A percentile compares a stretch with the other conserved stretches of the same genome.
Evolutionary conservation across 176 grass and related monocot genomes (phyloP).

Genomic region (Paspalum vaginatum): DNA sequence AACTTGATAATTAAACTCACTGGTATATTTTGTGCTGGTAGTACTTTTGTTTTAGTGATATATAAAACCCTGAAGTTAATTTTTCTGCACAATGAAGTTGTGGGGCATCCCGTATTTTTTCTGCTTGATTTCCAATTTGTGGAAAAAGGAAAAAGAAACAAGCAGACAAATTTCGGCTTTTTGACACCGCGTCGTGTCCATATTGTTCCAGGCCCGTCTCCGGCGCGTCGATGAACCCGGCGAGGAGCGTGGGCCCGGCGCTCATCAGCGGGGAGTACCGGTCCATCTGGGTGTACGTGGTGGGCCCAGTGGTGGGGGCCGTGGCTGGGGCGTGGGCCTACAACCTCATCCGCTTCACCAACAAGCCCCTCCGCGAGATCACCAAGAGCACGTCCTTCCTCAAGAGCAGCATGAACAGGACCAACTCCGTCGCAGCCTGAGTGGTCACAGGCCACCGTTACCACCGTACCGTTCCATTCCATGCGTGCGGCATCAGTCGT

Average conservation of each 20-base stretch:
- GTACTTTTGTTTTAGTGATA: too few relatives aligned
- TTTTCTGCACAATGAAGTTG: too few relatives aligned
- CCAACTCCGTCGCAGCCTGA: slow-evolving; percentile 32
- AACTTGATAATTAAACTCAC: too few relatives aligned
- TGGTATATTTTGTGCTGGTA: too few relatives aligned
- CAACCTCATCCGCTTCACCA: slow-evolving; percentile 99
- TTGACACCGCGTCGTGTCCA: too few relatives aligned
- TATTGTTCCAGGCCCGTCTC: slow-evolving; percentile 56
- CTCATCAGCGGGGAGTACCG: slow-evolving; percentile 57
- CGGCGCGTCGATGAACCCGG: slow-evolving; percentile 93
- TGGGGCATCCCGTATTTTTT: too few relatives aligned
- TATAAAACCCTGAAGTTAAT: too few relatives aligned
- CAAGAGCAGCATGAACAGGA: slow-evolving; percentile 72
- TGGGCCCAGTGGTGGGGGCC: slow-evolving; percentile 61
- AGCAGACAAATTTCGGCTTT: background rate
- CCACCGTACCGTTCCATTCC: too few relatives aligned
- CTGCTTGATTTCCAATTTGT: too few relatives aligned
- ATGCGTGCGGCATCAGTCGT: too few relatives aligned
- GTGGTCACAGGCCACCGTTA: too few relatives aligned
- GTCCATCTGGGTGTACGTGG: slow-evolving; percentile 86
- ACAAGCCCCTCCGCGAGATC: slow-evolving; percentile 93
- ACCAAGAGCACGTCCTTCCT: slow-evolving; percentile 87
- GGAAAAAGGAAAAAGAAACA: background rate
- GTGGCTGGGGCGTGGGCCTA: slow-evolving; percentile 87
- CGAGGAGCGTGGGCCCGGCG: slow-evolving; percentile 68